Base-by-base conservation (phyloP, 1,139 yeast species). In the Pneumocystis sp. region DNA sequence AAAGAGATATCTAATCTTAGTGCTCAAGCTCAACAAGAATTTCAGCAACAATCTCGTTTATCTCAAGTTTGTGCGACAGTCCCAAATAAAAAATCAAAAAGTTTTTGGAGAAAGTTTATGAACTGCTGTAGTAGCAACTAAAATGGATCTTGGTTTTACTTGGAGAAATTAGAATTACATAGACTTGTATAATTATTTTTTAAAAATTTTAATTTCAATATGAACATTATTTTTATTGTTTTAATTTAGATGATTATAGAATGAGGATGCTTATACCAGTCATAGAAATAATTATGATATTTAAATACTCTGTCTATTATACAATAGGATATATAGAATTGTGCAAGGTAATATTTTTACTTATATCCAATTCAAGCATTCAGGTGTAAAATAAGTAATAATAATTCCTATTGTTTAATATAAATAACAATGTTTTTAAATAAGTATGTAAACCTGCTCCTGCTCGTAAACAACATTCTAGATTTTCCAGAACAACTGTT, bases 361-460 rank as follows among this genome's bases (percentile, higher is more conserved):
- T 50, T 81, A 82, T 70, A 91, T 80, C 99, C 98, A 93, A 40
- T 89, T 97, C 75, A 93, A 81, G 72, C 93, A 90, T 72, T 93
- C 96, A 2, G 99, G 99, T 1, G 98, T 88, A 73, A 93, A 89
- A 77, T 93, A 93, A 66, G 96, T 85, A 72, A 93, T 90, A 69
- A 95, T 83, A 59, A 59, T 39, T 21, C 17, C 61, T 42, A 39
- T 39, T 19, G 25, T 59, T 59, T 25, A 5, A 59, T 15, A 17
- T 39, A 10, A 59, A 21, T 39, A 25, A 31, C n/a, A 10, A 12
- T 29, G n/a, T 29, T 59, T 21, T 31, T 39, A 17, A 59, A 21
- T 25, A 59, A 21, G 21, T 59, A 59, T 5, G 12, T 71, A 93
- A 78, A 73, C 93, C 83, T 25, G 98, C 97, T 66, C 99, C 99